Evolutionary conservation across 225 moss, liverwort and hornwort species (phyloP).

Genomic region (Marchantia polymorpha): DNA sequence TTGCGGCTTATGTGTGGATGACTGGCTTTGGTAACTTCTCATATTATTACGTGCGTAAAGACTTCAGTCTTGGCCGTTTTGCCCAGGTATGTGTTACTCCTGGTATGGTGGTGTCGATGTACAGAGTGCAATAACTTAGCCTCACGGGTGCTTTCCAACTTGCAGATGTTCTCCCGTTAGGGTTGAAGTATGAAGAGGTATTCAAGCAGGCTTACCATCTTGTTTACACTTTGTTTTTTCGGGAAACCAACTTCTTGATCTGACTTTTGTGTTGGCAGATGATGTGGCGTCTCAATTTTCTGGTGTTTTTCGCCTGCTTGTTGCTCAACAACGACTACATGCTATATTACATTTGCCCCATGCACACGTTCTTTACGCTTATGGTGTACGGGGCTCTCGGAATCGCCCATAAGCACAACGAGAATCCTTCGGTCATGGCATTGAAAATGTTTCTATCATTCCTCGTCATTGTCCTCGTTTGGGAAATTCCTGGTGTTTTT

Average conservation of each 20-base stretch:
- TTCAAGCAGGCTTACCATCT: background rate
- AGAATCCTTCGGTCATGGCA: conserved; percentile 80
- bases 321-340: conserved; percentile 93
- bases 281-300: conserved; percentile 99
- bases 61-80: conserved; percentile 99
- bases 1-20: conserved; percentile 97
- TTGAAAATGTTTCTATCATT: conserved; percentile 57
- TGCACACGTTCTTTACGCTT: conserved; percentile 99
- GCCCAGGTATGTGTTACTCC: conserved; percentile 58
- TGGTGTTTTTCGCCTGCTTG: conserved; percentile 84
- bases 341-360: conserved; percentile 99
- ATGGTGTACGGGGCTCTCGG: conserved; percentile 88
- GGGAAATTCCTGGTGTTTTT: conserved; percentile 96
- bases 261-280: conserved; percentile 48
- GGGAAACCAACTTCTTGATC: background rate
- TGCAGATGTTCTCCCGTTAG: background rate
- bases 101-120: background rate
- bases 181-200: background rate
- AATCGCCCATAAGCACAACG: conserved; percentile 82
- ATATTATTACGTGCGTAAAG: conserved; percentile 94
- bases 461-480: conserved; percentile 57
- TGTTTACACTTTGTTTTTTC: background rate
- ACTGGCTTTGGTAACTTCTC: conserved; percentile 98
- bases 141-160: no score
- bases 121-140: background rate